Evolutionary conservation across 805 yeast species (phyloP).

Genomic region (Wickerhamiella kurtzmanii): DNA sequence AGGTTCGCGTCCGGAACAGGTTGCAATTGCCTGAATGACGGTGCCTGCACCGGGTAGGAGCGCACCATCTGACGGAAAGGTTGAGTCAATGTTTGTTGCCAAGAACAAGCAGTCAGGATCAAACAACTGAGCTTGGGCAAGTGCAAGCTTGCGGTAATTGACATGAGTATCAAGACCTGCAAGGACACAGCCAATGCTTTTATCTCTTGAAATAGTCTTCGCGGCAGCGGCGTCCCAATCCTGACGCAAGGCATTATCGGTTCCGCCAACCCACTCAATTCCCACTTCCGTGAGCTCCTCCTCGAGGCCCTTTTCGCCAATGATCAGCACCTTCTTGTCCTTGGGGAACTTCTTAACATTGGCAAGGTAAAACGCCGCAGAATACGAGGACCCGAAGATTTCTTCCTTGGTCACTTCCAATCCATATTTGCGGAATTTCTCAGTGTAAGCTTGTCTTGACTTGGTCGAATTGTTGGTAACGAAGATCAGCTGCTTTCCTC

Average conservation of each 20-base stretch:
- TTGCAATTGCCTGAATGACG: slow-evolving; percentile 61
- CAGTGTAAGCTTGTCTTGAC: slow-evolving; percentile 61
- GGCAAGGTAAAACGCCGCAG: slow-evolving; percentile 74
- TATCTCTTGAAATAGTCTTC: slow-evolving; percentile 38
- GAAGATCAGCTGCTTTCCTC: slow-evolving; percentile 60
- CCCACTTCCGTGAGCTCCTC: slow-evolving; percentile 68
- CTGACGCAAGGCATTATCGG: slow-evolving; percentile 43
- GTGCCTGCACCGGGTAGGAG: slow-evolving; percentile 94
- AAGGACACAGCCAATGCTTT: slow-evolving; percentile 71
- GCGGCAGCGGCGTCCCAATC: slow-evolving; percentile 37
- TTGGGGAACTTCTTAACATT: slow-evolving; percentile 63
- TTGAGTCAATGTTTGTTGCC: slow-evolving; percentile 91
- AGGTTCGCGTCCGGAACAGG: slow-evolving; percentile 69
- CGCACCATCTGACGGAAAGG: slow-evolving; percentile 79
- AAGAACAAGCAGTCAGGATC: slow-evolving; percentile 56
- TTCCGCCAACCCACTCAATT: slow-evolving; percentile 67
- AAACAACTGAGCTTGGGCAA: slow-evolving; percentile 66
- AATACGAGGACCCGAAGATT: slow-evolving; percentile 84
- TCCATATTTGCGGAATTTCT: slow-evolving; percentile 56
- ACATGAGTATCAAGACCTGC: slow-evolving; percentile 71
- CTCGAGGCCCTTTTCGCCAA: slow-evolving; percentile 80
- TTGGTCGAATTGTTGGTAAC: slow-evolving; percentile 95
- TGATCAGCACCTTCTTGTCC: slow-evolving; percentile 69
- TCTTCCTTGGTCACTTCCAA: slow-evolving; percentile 39
- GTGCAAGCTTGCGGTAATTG: slow-evolving; percentile 70